phyloP scores from a whole-genome alignment of 192 early-diverging fungal genomes.

The Kickxella alabastrina region DNA sequence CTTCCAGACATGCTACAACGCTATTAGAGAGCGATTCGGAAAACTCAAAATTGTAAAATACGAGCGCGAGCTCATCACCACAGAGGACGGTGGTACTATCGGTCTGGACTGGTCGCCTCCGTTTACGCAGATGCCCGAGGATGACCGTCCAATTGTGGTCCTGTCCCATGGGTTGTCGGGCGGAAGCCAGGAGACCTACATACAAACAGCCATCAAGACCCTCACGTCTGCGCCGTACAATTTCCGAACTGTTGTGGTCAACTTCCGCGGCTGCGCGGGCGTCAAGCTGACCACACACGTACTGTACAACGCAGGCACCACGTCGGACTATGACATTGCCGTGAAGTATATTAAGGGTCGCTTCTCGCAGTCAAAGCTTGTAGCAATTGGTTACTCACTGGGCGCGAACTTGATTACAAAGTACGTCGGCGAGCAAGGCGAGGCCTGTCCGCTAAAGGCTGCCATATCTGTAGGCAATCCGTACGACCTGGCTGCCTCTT shows the following conservation, averaged over 20 bases:
- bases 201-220: slow-evolving; percentile 65
- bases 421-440: slow-evolving; percentile 80
- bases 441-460: slow-evolving; percentile 67
- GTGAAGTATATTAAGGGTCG: slow-evolving; percentile 47
- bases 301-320: slow-evolving; percentile 78
- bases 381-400: slow-evolving; percentile 85
- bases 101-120: slow-evolving; percentile 84
- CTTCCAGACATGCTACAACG: slow-evolving; percentile 63
- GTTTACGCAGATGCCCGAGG: slow-evolving; percentile 50
- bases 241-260: slow-evolving; percentile 79
- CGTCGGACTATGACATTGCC: slow-evolving; percentile 63
- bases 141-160: slow-evolving; percentile 71
- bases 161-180: slow-evolving; percentile 90
- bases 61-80: slow-evolving; percentile 56
- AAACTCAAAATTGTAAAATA: slow-evolving; percentile 17
- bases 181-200: slow-evolving; percentile 86
- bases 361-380: slow-evolving; percentile 60
- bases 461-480: slow-evolving; percentile 84
- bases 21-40: slow-evolving; percentile 52
- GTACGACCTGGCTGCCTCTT: slow-evolving; percentile 66
- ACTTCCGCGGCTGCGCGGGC: slow-evolving; percentile 87
- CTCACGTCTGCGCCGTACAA: slow-evolving; percentile 58
- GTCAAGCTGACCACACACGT: slow-evolving; percentile 71
- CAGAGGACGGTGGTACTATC: slow-evolving; percentile 81
- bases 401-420: slow-evolving; percentile 92